These are phyloP conservation scores for Pisolithus orientalis DNA, from an alignment of 768 basidiomycete genomes.

Conservation along the genomic window DNA sequence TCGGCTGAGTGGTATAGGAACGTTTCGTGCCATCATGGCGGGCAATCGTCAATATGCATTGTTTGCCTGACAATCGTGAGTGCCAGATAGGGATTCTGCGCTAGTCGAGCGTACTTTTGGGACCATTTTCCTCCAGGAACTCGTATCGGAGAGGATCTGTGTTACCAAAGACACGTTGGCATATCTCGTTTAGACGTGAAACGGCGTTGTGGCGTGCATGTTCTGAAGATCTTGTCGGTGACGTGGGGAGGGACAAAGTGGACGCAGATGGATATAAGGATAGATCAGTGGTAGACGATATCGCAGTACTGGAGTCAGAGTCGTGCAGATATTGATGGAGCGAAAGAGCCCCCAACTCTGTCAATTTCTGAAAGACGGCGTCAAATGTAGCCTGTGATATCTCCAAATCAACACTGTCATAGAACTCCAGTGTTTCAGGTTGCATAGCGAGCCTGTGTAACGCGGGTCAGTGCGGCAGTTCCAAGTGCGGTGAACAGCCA, in stretches of 20 bases:
- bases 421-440: background rate
- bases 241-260: constrained; percentile 5
- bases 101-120: constrained; percentile 27
- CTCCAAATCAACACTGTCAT: background rate
- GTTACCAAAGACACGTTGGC: constrained; percentile 37
- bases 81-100: background rate
- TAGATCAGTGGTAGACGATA: background rate
- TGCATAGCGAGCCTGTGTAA: too few relatives aligned
- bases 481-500: too few relatives aligned
- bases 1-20: constrained; percentile 46
- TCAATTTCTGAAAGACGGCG: constrained; percentile 21
- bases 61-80: constrained; percentile 36
- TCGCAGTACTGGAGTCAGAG: background rate
- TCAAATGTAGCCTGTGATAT: constrained; percentile 12
- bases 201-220: constrained; percentile 18
- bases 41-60: constrained; percentile 56
- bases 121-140: constrained; percentile 35
- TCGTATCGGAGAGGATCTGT: constrained; percentile 41
- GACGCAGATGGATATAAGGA: background rate
- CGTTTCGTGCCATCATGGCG: constrained; percentile 46
- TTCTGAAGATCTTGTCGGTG: background rate
- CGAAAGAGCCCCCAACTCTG: constrained; percentile 21
- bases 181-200: constrained; percentile 35
- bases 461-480: too few relatives aligned
- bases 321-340: constrained; percentile 22